Base-by-base conservation (phyloP, 2,329 filamentous ascomycete species). In the Paracoccidioides lutzii region DNA sequence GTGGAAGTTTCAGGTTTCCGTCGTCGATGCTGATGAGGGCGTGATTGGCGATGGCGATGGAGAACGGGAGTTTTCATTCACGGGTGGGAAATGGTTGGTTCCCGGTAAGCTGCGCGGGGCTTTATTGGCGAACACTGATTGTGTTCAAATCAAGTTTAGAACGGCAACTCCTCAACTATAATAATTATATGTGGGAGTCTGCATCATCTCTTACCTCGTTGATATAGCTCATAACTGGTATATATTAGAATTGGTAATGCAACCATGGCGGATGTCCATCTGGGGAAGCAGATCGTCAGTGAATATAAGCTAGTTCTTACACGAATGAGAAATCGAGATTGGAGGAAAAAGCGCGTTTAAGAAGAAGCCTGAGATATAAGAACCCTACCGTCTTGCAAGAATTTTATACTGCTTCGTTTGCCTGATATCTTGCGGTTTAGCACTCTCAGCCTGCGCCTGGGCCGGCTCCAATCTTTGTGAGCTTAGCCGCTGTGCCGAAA, bases 371-470 rank as follows among this genome's bases (percentile, higher is more conserved):
- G 53, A 30, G 28, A 7, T 22, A n/a, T 10, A n/a, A 49, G 22
- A 2, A 61, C 9, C 64, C 32, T 61, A 73, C 71, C 64, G 64
- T 52, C 71, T 64, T 32, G 70, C 67, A 57, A 68, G 67, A 57
- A 59, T 55, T 57, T 71, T 72, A 59, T 73, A 73, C 59, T 70
- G 66, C 55, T 67, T 69, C n/a, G 71, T 73, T 57, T 71, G 60
- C 46, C 68, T 68, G 43, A 73, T 68, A 62, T 73, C 70, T 28
- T 55, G 48, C 33, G 49, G 50, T 5, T 30, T 53, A 32, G 45
- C 14, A 49, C 3, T 8, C 32, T 30, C 14, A 49, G 32, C 33
- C 5, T 35, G 46, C 10, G 7, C 37, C 37, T 38, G 7, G 37
- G 37, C 7, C 37, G 7, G 37, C 15, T 40, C 35, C 35, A 35